Evolutionary conservation across 306 rosid species (phyloP), one percentile per base, ranked within the genome.

Genomic region (Styphnolobium japonicum): DNA sequence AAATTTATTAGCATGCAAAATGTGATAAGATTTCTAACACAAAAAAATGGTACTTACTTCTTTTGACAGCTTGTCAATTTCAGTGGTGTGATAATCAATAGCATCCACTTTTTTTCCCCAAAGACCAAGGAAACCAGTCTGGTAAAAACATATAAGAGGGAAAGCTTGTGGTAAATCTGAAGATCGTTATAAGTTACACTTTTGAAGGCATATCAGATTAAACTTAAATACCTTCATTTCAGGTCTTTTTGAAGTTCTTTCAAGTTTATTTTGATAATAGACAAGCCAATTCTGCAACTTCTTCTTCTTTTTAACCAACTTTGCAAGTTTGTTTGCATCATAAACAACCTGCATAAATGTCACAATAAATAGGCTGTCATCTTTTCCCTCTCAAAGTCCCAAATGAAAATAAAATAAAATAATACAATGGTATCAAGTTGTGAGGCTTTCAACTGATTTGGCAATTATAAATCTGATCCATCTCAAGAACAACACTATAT

Each of bases 111-210:
- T 89, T 0, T 71, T 56, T 77, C 99, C 99, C 43, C 90, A 77
- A 18, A 90, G 89, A 77, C 99, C 98, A 80, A 95, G 96, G 86
- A 84, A 91, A 81, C 97, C 99, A 84, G 92, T 90, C 99, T 95
- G 92, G 76, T 36, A 65, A 61, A 75, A 55, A 80, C 60, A 49
- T 56, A 58, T 4, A 56, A 73, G 75, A 75, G 57, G 81, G 21
- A 76, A 49, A 62, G 51, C 71, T 63, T 42, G 37, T 19, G 64
- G 40, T 42, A 79, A 48, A 75, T 55, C 22, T 72, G 33, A 80
- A 65, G 16, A 39, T 60, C 7, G 2, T 27, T 55, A 55, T 69
- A 57, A 51, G n/a, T n/a, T 29, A 79, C n/a, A 80, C 71, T 45
- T 76, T 36, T 2, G 16, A 56, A 75, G 58, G 69, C 34, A 80